Evolutionary conservation across 192 early-diverging fungal species (phyloP), one percentile per base, ranked within the genome.

Genomic region (Piromyces sp.): DNA sequence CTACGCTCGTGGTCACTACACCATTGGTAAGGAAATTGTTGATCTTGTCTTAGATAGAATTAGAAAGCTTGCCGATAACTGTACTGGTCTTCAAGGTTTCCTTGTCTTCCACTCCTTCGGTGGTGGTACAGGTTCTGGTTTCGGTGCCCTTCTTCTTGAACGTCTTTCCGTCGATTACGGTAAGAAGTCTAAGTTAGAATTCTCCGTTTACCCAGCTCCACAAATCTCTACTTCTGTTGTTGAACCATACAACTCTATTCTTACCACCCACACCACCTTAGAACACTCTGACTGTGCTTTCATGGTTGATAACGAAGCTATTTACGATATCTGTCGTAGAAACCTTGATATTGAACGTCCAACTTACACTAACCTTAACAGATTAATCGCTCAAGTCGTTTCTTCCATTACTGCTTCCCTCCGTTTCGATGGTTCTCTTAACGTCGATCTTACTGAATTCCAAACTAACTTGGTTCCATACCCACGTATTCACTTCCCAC

Each of bases 171-270:
- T 97, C 81, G 98, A 99, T 91, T 99, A 99, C 89, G 97, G 98
- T 87, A 99, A 99, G 88, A 99, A 99, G 93, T 97, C 96, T 87
- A 99, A 99, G 93, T 94, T 99, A 85, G 97, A 98, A 91, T 99
- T 98, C 90, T 97, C 96, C 9, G 96, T 99, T 40, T 99, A 99
- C 92, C 97, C 97, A 19, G 96, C 97, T 51, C 97, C 97, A 80
- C 96, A 95, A 87, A 94, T 99, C 80, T 94, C 96, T 84, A 99
- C 96, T 82, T 93, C 96, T 12, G 95, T 98, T 81, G 96, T 99
- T 51, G 96, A 98, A 90, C 96, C 96, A 81, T 98, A 80, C 84
- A 84, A 98, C 93, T 98, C 97, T 83, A 98, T 99, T 87, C 89
- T 99, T 89, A 98, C 96, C 87, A 99, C 97, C 79, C 97, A 99